Conservation (phyloP, 345 rosid genomes). For the Salix dunnii region DNA sequence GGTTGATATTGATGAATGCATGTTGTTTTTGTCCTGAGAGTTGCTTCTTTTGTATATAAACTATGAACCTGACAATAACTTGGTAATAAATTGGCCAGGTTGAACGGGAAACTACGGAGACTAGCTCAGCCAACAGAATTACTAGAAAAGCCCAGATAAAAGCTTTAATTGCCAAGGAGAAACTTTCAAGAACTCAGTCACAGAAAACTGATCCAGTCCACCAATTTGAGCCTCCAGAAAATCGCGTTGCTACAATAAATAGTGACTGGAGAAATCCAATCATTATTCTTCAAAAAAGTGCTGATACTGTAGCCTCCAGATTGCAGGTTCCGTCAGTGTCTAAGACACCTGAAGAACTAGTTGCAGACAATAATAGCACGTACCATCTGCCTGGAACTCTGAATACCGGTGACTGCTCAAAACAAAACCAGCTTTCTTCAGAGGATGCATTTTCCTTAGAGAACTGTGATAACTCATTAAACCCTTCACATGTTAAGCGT, state of each 20-base stretch:
- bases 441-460: constrained; percentile 9
- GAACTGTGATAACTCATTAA: constrained; percentile 5
- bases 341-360: neutral
- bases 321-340: constrained; percentile 15
- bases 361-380: neutral
- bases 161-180: constrained; percentile 25
- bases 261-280: constrained; percentile 39
- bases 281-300: constrained; percentile 36
- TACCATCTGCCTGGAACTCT: neutral
- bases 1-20: neutral
- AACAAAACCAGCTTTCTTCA: constrained; percentile 5
- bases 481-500: constrained; percentile 13
- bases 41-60: neutral
- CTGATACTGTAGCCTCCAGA: constrained; percentile 12
- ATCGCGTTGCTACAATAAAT: constrained; percentile 12
- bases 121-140: constrained; percentile 3
- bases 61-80: neutral
- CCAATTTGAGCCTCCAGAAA: constrained; percentile 27
- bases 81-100: constrained; percentile 15
- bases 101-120: constrained; percentile 9
- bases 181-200: constrained; percentile 19
- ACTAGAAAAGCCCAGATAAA: constrained; percentile 16
- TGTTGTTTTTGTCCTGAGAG: neutral
- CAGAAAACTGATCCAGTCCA: constrained; percentile 22
- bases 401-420: neutral